Percentiles rank a stretch among this genome's conserved stretches.
These are phyloP conservation scores for Russula griseocarnosa DNA, from an alignment of 768 basidiomycete species.

Conservation along the genomic window DNA sequence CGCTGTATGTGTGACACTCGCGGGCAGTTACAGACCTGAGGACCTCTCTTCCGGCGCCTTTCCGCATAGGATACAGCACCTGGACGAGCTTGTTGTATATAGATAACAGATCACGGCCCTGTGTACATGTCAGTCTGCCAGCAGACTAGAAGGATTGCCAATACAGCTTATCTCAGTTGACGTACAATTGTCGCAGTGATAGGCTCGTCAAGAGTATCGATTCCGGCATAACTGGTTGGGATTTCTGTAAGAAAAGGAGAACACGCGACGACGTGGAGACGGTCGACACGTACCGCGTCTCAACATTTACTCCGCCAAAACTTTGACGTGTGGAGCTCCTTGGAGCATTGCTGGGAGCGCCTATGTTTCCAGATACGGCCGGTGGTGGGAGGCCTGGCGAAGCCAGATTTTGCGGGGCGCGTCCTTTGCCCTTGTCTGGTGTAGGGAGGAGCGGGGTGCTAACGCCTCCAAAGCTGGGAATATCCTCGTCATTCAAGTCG, in stretches of 20 bases:
- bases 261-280: neutral
- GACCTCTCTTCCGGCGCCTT: constrained; percentile 71
- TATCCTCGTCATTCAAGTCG: constrained; percentile 75
- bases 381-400: constrained; percentile 38
- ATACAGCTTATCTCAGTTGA: constrained; percentile 8
- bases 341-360: constrained; percentile 41
- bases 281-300: constrained; percentile 63
- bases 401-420: constrained; percentile 52
- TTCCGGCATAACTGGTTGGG: constrained; percentile 61
- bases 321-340: constrained; percentile 51
- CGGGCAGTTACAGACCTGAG: constrained; percentile 49
- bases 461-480: constrained; percentile 71
- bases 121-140: constrained; percentile 5
- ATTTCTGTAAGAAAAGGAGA: neutral
- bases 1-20: constrained; percentile 12
- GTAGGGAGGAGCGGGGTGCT: constrained; percentile 34
- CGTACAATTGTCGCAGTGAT: constrained; percentile 83
- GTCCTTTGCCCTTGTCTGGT: constrained; percentile 67
- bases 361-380: constrained; percentile 69
- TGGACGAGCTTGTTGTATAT: constrained; percentile 92
- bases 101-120: constrained; percentile 86
- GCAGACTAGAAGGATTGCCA: constrained; percentile 12
- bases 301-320: constrained; percentile 82
- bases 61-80: constrained; percentile 81
- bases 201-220: constrained; percentile 90